Evolutionary conservation across 2,329 filamentous ascomycete species (phyloP).

Genomic region (Monosporascus sp.): DNA sequence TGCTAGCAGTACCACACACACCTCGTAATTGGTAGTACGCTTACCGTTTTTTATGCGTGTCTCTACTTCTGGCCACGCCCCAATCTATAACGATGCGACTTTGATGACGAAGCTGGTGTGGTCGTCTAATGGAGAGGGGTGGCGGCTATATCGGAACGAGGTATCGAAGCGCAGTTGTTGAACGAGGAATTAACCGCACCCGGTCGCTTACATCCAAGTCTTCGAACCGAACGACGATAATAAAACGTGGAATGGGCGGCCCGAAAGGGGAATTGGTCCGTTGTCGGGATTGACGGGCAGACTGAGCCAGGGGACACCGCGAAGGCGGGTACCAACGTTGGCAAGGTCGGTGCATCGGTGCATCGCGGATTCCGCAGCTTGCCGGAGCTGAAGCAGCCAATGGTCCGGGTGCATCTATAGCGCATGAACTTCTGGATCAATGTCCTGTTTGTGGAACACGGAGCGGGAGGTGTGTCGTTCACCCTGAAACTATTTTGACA

Average conservation of each 20-base stretch:
- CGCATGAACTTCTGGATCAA: not conserved
- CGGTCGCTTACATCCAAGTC: not conserved
- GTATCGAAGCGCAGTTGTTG: not conserved
- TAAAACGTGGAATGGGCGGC: not conserved
- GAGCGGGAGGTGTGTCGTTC: not conserved
- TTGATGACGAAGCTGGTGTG: not conserved
- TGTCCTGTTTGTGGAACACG: not conserved
- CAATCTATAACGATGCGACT: not conserved
- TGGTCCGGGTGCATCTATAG: not conserved
- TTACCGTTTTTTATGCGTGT: too few relatives aligned
- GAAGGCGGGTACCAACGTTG: not conserved
- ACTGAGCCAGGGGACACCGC: not conserved
- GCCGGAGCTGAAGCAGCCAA: not conserved
- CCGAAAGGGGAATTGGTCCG: not conserved
- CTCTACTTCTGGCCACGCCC: not conserved
- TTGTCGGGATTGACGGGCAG: not conserved
- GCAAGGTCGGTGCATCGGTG: not conserved
- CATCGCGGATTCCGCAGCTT: not conserved
- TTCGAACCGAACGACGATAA: not conserved
- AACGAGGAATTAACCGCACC: not conserved
- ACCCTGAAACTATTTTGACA: not conserved
- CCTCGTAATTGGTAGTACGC: too few relatives aligned
- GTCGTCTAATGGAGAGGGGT: not conserved
- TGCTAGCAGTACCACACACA: too few relatives aligned
- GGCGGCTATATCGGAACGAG: not conserved